These are phyloP conservation scores for Beauveria sp. DNA, from an alignment of 2,329 filamentous ascomycete genomes.

Conservation along the genomic window DNA sequence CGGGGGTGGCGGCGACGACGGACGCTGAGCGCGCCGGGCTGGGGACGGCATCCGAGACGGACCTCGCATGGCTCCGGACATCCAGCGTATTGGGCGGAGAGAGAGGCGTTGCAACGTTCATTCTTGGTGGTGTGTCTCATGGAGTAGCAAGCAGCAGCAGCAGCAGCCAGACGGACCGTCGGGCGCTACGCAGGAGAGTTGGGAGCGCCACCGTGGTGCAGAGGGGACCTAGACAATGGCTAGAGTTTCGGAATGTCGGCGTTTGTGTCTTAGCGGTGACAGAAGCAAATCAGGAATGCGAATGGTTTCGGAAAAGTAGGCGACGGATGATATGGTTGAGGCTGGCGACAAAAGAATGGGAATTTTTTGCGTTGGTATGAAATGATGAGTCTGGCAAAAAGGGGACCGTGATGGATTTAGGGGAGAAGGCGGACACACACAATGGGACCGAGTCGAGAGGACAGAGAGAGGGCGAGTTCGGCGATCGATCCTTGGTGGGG, in stretches of 20 bases:
- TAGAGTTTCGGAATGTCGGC: constrained; percentile 3
- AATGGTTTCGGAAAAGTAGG: neutral
- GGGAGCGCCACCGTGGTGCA: constrained; percentile 8
- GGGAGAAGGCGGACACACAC: constrained; percentile 2
- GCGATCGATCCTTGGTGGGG: no score
- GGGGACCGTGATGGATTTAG: neutral
- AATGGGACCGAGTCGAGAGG: neutral
- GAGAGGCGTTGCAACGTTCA: constrained; percentile 3
- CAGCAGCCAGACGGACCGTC: constrained; percentile 1
- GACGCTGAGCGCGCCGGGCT: neutral
- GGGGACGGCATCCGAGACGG: neutral
- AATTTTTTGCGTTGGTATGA: neutral
- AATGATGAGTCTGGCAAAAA: constrained; percentile 1
- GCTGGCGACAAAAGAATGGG: neutral
- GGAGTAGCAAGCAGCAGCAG: neutral
- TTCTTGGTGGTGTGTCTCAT: constrained; percentile 9
- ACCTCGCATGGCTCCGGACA: constrained; percentile 4
- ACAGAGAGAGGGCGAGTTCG: neutral
- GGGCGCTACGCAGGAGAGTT: neutral
- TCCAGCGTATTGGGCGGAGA: constrained; percentile 4
- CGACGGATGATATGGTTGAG: neutral
- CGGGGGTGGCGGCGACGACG: neutral
- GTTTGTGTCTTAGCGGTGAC: neutral
- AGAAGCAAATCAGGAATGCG: neutral
- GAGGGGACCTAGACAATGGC: neutral